Percentiles rank a stretch among this genome's conserved stretches.
Conservation (phyloP, 495 filamentous ascomycete species). For the Lepidopterella palustris region DNA sequence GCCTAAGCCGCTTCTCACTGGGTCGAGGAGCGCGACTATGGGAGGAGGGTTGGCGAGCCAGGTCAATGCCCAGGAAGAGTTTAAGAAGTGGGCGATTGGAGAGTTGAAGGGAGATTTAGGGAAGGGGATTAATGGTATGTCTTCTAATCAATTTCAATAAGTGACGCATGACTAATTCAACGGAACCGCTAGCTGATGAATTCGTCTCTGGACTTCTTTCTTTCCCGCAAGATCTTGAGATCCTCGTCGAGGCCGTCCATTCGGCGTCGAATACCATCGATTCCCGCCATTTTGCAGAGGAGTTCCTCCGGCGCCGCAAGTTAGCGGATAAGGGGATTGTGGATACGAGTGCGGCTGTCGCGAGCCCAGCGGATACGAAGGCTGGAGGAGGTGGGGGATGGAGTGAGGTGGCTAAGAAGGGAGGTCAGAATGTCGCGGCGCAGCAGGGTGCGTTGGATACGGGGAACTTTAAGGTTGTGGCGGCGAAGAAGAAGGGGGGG, state of each 20-base stretch:
- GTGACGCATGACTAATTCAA: background rate
- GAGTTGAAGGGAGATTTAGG: slow-evolving; percentile 59
- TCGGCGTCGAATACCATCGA: slow-evolving; percentile 78
- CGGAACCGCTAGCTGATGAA: slow-evolving; percentile 52
- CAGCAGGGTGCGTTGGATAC: slow-evolving; percentile 41
- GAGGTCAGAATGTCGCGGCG: slow-evolving; percentile 44
- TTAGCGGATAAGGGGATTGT: slow-evolving; percentile 84
- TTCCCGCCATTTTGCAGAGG: slow-evolving; percentile 84
- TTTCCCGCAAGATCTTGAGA: slow-evolving; percentile 66
- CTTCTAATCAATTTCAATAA: slow-evolving; percentile 2
- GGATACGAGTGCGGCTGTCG: slow-evolving; percentile 38
- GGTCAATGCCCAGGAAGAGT: slow-evolving; percentile 70
- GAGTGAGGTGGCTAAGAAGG: slow-evolving; percentile 97
- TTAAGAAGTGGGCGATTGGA: slow-evolving; percentile 82
- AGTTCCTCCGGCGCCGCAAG: slow-evolving; percentile 88
- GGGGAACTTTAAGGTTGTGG: slow-evolving; percentile 76
- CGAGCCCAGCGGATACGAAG: slow-evolving; percentile 41
- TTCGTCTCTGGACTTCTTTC: slow-evolving; percentile 68
- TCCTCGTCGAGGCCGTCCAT: slow-evolving; percentile 88
- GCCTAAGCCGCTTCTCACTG: slow-evolving; percentile 38
- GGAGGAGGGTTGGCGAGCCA: slow-evolving; percentile 39
- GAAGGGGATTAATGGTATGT: slow-evolving; percentile 53
- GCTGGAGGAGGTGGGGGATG: slow-evolving; percentile 62
- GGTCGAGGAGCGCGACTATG: slow-evolving; percentile 36
- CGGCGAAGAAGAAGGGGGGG: slow-evolving; percentile 80